A percentile compares a stretch with the other conserved stretches of the same genome.
phyloP scores from a whole-genome alignment of 805 yeast genomes.

The Saturnispora saitoi region DNA sequence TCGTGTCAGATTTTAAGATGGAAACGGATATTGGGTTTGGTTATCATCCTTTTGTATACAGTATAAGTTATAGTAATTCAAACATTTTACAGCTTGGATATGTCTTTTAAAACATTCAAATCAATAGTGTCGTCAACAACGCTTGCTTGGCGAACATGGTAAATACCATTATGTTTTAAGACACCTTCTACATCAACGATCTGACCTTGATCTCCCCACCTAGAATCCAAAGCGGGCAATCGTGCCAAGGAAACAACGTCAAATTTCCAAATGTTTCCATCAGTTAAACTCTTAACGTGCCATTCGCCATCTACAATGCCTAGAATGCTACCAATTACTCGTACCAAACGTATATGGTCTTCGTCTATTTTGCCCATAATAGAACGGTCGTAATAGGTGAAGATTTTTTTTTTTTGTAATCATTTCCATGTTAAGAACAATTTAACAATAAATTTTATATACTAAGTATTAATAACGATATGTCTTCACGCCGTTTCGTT shows the following conservation, averaged over 20 bases:
- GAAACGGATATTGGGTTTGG: slow-evolving; percentile 1
- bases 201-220: slow-evolving; percentile 7
- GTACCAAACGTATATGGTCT: background rate
- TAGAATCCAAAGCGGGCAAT: background rate
- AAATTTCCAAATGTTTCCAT: background rate
- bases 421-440: no score
- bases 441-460: background rate
- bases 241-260: background rate
- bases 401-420: background rate
- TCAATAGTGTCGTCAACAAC: slow-evolving; percentile 1
- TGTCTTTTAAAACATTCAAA: background rate
- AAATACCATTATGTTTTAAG: background rate
- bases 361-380: background rate
- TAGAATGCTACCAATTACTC: background rate
- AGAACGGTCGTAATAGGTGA: background rate
- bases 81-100: background rate
- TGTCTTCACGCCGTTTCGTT: slow-evolving; percentile 19
- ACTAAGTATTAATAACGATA: background rate
- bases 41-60: slow-evolving; percentile 1
- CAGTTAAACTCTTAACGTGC: background rate
- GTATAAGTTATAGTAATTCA: background rate
- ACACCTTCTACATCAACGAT: slow-evolving; percentile 7
- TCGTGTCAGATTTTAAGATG: slow-evolving; percentile 36
- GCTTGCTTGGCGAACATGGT: background rate
- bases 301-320: background rate